phyloP scores from a whole-genome alignment of 2,329 filamentous ascomycete species.

The Stachybotrys echinatus region DNA sequence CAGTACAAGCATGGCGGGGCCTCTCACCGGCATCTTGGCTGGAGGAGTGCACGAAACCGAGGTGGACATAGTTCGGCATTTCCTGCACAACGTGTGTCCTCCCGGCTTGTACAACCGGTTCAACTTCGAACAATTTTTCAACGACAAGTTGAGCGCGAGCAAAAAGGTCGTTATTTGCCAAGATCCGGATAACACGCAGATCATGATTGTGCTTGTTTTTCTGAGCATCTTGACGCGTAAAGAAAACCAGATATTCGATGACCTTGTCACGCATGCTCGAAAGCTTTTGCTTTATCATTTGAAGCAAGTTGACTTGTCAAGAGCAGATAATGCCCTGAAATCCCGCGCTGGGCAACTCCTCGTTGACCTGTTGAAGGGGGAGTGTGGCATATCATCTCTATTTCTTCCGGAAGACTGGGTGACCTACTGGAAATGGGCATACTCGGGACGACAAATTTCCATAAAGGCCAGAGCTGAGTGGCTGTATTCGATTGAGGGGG shows the following conservation, averaged over 20 bases:
- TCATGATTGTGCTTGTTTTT: constrained; percentile 20
- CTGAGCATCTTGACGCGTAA: constrained; percentile 4
- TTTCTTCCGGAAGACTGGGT: too few relatives aligned
- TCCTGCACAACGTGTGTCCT: constrained; percentile 25
- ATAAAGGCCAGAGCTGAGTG: too few relatives aligned
- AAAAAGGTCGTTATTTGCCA: constrained; percentile 23
- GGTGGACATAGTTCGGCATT: constrained; percentile 24
- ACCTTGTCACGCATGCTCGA: neutral
- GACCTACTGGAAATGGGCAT: too few relatives aligned
- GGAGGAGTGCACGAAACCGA: constrained; percentile 21
- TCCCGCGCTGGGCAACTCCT: constrained; percentile 4
- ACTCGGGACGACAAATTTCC: too few relatives aligned
- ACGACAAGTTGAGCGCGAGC: constrained; percentile 18
- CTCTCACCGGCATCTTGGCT: neutral
- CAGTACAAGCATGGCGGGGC: neutral
- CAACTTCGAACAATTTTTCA: constrained; percentile 26
- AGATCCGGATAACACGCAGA: constrained; percentile 24
- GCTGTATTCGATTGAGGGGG: too few relatives aligned
- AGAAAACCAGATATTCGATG: constrained; percentile 1
- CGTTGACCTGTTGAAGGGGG: constrained; percentile 7
- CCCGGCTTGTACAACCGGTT: constrained; percentile 23
- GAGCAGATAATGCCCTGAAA: constrained; percentile 6
- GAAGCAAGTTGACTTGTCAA: constrained; percentile 3
- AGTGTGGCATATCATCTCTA: too few relatives aligned
- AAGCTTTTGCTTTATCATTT: neutral